Percentiles rank a stretch among this genome's conserved stretches.
Evolutionary conservation across 2,329 filamentous ascomycete genomes (phyloP).

Genomic region (Gnomoniopsis sp.): DNA sequence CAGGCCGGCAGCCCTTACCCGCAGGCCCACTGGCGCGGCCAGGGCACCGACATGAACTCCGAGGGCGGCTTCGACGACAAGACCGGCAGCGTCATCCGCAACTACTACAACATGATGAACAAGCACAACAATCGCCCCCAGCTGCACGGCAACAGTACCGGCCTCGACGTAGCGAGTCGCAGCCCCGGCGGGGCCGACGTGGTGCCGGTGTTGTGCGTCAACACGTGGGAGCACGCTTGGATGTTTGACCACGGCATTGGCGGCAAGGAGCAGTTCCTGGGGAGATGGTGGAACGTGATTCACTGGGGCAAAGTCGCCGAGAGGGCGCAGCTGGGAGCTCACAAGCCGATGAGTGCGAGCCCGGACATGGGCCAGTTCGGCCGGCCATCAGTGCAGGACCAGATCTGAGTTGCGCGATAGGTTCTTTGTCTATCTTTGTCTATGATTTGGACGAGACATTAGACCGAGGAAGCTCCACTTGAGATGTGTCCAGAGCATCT

Average conservation of each 20-base stretch:
- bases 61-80: constrained; percentile 38
- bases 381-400: background rate
- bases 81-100: constrained; percentile 25
- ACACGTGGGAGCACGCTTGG: constrained; percentile 96
- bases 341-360: background rate
- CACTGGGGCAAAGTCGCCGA: constrained; percentile 75
- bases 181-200: constrained; percentile 66
- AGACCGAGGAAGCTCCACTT: background rate
- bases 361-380: background rate
- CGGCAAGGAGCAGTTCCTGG: constrained; percentile 73
- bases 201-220: constrained; percentile 81
- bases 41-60: constrained; percentile 68
- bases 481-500: background rate
- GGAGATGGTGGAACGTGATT: constrained; percentile 83
- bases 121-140: constrained; percentile 32
- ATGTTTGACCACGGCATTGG: constrained; percentile 72
- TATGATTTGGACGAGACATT: background rate
- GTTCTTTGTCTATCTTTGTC: background rate
- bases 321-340: constrained; percentile 28
- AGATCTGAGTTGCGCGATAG: too few relatives aligned
- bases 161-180: constrained; percentile 29
- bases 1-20: constrained; percentile 86
- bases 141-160: constrained; percentile 3
- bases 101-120: constrained; percentile 38
- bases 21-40: constrained; percentile 75